Base-by-base conservation (phyloP, 768 basidiomycete species). In the Xanthoconium purpureum region DNA sequence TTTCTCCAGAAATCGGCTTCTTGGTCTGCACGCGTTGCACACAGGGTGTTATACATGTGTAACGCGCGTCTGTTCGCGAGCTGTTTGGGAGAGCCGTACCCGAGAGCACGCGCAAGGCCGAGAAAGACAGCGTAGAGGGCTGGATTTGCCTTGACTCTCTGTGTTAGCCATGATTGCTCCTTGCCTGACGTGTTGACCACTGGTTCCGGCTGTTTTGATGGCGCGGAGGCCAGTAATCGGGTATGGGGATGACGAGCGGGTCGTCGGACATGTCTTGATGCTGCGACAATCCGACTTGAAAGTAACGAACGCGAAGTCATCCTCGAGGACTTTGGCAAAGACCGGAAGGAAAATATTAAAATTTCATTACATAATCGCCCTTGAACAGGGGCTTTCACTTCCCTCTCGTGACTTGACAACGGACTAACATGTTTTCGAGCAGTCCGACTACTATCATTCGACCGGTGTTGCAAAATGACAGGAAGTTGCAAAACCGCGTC, bases 1-100 rank as follows among this genome's bases (percentile, higher is more conserved):
- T 84, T 71, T 62, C 77, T 78, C 88, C 88, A 90, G 66, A 88
- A 89, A 6, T 64, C 70, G 13, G 62, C 69, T 57, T 88, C 84
- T 54, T 83, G 75, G 57, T 88, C 88, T 17, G 86, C 80, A 45
- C 73, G 78, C 15, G 74, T 67, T 1, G 81, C 78, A 62, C 84
- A 86, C 9, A 87, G 63, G 17, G 77, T 68, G 48, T 81, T 77
- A 64, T 89, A 89, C 47, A 89, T 63, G 17, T 72, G 71, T 39
- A 84, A 78, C 4, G 84, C 76, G n/a, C 85, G 74, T 48, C 81
- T 65, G 20, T 80, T 87, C 0, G 86, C 84, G 4, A 84, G 60
- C 59, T 89, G 86, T 59, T 79, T 83, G 0, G 81, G 73, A 58
- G 78, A 83, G 6, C 80, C 78, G 57, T 88, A 89, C 5, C 87